Percentiles rank a stretch among this genome's conserved stretches.
These are phyloP conservation scores for Tubosaeta sp. DNA, from an alignment of 768 basidiomycete genomes.

Conservation along the genomic window DNA sequence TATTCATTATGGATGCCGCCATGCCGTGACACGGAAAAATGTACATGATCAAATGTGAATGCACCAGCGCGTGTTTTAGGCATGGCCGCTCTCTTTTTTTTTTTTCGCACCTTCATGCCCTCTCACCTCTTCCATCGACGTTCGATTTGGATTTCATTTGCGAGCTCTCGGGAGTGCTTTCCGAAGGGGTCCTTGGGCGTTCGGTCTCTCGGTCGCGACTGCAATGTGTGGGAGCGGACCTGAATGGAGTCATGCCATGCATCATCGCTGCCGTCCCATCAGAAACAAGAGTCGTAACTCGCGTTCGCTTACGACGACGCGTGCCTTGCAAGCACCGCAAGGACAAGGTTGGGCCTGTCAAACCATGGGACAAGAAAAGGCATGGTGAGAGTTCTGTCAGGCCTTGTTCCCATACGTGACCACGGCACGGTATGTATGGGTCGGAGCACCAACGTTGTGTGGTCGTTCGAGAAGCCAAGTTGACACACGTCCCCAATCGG, in stretches of 20 bases:
- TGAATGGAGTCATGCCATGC: not conserved
- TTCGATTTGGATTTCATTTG: not conserved
- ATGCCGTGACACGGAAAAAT: conserved; percentile 17
- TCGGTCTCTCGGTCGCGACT: conserved; percentile 7
- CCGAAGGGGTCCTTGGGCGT: not conserved
- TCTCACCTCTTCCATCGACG: not conserved
- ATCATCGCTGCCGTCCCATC: conserved; percentile 12
- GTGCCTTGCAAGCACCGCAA: conserved; percentile 29
- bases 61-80: conserved; percentile 23
- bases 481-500: not conserved
- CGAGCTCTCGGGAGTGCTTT: not conserved
- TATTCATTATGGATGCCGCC: not conserved
- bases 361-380: not conserved
- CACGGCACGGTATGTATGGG: not conserved
- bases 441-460: not conserved
- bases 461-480: not conserved
- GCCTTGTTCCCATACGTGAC: not conserved
- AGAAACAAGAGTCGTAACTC: conserved; percentile 3
- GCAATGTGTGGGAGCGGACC: conserved; percentile 17
- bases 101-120: conserved; percentile 17
- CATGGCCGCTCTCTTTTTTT: conserved; percentile 18
- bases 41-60: conserved; percentile 1
- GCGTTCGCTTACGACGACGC: not conserved
- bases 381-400: not conserved
- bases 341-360: conserved; percentile 22